Conservation (phyloP, 148 eudicot species). For the Arctostaphylos glauca region DNA sequence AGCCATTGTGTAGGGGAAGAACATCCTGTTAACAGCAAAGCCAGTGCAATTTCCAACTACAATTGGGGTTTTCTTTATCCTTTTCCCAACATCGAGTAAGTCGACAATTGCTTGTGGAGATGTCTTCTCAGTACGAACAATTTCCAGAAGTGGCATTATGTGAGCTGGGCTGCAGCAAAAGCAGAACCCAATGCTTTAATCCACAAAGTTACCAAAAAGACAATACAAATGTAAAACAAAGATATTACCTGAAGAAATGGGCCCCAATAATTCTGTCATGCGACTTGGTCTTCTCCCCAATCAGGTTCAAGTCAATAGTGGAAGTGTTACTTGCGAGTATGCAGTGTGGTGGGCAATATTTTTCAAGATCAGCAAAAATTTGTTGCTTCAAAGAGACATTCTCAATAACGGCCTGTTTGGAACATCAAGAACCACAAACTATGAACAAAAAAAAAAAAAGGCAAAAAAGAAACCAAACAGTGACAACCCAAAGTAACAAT, state of each 20-base stretch:
- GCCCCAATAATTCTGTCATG: constrained; percentile 83
- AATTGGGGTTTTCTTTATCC: constrained; percentile 82
- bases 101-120: constrained; percentile 88
- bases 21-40: constrained; percentile 92
- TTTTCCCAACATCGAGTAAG: constrained; percentile 81
- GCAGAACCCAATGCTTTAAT: constrained; percentile 10
- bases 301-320: constrained; percentile 82
- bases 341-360: constrained; percentile 82
- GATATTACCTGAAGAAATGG: constrained; percentile 81
- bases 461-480: constrained; percentile 1
- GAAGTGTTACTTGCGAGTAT: constrained; percentile 96
- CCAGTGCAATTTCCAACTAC: constrained; percentile 97
- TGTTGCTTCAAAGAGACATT: constrained; percentile 81
- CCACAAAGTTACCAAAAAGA: background rate
- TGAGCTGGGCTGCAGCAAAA: constrained; percentile 75
- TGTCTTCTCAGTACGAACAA: constrained; percentile 82
- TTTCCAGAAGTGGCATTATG: constrained; percentile 93
- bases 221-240: background rate
- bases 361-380: constrained; percentile 81
- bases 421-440: constrained; percentile 10
- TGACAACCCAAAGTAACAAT: background rate
- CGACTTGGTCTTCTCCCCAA: constrained; percentile 80
- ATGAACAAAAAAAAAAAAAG: background rate
- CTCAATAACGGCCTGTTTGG: constrained; percentile 79
- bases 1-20: constrained; percentile 84